Evolutionary conservation across 2,329 filamentous ascomycete species (phyloP).

Genomic region (Graphiopsis chlorocephala): DNA sequence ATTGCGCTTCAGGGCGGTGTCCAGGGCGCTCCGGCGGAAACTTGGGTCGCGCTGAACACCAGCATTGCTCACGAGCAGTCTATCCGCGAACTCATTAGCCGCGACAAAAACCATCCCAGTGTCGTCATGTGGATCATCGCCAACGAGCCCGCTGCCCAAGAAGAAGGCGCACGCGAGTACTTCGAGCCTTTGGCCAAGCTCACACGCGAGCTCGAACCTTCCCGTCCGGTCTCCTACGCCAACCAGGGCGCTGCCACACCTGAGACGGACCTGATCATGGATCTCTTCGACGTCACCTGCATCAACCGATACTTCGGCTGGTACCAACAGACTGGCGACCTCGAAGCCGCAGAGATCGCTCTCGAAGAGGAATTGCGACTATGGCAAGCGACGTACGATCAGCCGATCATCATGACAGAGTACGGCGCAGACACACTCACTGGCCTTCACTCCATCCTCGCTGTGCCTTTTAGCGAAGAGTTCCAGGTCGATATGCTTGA

Average conservation of each 20-base stretch:
- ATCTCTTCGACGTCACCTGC: slow-evolving; percentile 9
- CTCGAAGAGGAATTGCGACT: slow-evolving; percentile 5
- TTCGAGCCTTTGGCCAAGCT: slow-evolving; percentile 8
- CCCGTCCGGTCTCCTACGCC: not conserved
- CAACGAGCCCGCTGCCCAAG: slow-evolving; percentile 10
- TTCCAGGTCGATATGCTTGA: slow-evolving; percentile 12
- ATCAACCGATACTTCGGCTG: slow-evolving; percentile 14
- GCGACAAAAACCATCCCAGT: slow-evolving; percentile 13
- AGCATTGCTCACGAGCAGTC: not conserved
- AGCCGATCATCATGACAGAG: slow-evolving; percentile 13
- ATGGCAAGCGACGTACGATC: slow-evolving; percentile 4
- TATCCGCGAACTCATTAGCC: slow-evolving; percentile 8
- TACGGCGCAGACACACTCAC: slow-evolving; percentile 14
- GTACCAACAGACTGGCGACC: slow-evolving; percentile 9
- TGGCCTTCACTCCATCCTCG: not conserved
- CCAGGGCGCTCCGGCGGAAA: not conserved
- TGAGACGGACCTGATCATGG: slow-evolving; percentile 5
- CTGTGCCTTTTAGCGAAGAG: slow-evolving; percentile 8
- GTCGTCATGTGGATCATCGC: slow-evolving; percentile 8
- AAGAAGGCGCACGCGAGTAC: slow-evolving; percentile 11
- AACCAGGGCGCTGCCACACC: not conserved
- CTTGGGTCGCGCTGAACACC: not conserved
- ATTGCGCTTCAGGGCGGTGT: not conserved
- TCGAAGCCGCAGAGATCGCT: slow-evolving; percentile 6
- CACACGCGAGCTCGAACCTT: slow-evolving; percentile 5